phyloP scores from a whole-genome alignment of 2,329 filamentous ascomycete genomes.

The Coniochaeta sp. region DNA sequence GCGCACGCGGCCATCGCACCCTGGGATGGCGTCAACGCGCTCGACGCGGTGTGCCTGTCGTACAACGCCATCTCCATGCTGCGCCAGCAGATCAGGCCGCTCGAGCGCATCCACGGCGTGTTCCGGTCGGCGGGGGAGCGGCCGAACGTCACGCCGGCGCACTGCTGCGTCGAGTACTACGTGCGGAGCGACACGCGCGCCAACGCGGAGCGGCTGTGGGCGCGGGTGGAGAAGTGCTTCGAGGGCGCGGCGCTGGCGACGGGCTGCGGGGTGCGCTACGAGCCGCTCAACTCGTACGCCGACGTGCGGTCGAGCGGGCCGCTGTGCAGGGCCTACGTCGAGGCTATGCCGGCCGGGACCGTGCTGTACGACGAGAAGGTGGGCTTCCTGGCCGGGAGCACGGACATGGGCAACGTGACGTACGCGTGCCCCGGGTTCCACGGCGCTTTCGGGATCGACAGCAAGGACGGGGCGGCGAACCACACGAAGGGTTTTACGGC shows the following conservation, averaged over 20 bases:
- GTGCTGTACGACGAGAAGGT: conserved; percentile 19
- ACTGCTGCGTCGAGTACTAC: conserved; percentile 34
- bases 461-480: conserved; percentile 26
- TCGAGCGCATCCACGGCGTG: conserved; percentile 42
- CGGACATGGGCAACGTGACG: conserved; percentile 34
- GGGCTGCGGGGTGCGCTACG: conserved; percentile 20
- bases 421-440: conserved; percentile 36
- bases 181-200: conserved; percentile 31
- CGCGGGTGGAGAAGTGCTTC: conserved; percentile 23
- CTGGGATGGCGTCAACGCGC: conserved; percentile 42
- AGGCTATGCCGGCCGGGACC: conserved; percentile 19
- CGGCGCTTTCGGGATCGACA: conserved; percentile 30
- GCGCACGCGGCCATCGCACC: conserved; percentile 40
- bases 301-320: conserved; percentile 18
- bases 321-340: conserved; percentile 19
- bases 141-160: conserved; percentile 28
- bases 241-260: conserved; percentile 26
- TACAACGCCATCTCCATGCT: conserved; percentile 35
- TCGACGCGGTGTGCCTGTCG: conserved; percentile 36
- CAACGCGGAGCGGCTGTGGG: conserved; percentile 22
- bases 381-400: conserved; percentile 23
- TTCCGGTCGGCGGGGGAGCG: conserved; percentile 29
- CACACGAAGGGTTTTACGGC: conserved; percentile 33
- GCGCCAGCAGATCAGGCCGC: conserved; percentile 40
- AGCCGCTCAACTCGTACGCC: conserved; percentile 22